phyloP scores from a whole-genome alignment of 768 basidiomycete genomes.

The Termitomyces sp. region DNA sequence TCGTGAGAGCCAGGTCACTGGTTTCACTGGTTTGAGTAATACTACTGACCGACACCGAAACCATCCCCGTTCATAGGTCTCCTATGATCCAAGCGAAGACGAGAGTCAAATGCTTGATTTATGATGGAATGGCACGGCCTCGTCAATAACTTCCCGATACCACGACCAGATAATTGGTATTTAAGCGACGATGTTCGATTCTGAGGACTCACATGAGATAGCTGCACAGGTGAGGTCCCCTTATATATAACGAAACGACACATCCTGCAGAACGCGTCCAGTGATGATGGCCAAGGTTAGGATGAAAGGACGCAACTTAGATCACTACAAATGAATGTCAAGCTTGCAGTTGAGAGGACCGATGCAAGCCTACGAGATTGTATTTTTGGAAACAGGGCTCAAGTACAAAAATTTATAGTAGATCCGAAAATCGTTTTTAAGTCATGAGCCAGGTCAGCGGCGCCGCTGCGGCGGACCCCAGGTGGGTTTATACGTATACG shows the following conservation, averaged over 20 bases:
- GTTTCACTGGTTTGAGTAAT: background rate
- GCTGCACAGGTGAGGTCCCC: constrained; percentile 87
- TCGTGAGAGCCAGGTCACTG: background rate
- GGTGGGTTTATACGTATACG: too few species aligned
- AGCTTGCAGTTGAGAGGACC: background rate
- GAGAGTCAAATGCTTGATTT: constrained; percentile 94
- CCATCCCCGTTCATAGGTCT: constrained; percentile 95
- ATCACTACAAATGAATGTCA: background rate
- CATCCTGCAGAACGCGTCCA: constrained; percentile 29
- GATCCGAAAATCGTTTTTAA: too few species aligned
- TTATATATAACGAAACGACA: constrained; percentile 95
- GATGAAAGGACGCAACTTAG: too few species aligned
- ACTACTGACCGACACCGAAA: constrained; percentile 82
- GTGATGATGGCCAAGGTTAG: background rate
- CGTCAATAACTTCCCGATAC: constrained; percentile 68
- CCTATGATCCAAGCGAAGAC: constrained; percentile 76
- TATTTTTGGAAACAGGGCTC: background rate
- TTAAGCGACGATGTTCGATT: background rate
- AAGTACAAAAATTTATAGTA: background rate
- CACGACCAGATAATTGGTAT: constrained; percentile 5
- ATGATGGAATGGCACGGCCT: constrained; percentile 94
- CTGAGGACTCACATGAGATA: constrained; percentile 65
- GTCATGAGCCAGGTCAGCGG: too few species aligned
- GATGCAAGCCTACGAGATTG: background rate
- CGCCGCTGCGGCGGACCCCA: too few species aligned